These are phyloP conservation scores for Coniochaeta prunicola DNA, from an alignment of 2,329 filamentous ascomycete genomes.

Conservation along the genomic window DNA sequence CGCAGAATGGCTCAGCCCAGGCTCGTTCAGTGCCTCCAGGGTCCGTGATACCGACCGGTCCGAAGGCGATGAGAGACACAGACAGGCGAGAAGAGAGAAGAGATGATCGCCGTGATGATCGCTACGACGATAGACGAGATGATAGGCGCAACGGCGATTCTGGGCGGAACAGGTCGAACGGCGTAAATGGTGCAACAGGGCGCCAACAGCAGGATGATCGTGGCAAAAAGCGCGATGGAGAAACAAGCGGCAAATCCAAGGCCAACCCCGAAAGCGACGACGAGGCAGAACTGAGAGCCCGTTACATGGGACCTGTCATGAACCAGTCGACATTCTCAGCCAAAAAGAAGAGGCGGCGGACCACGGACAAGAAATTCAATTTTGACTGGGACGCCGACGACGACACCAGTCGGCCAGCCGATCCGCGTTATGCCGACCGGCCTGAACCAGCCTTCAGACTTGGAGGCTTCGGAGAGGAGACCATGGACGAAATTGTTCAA, in stretches of 20 bases:
- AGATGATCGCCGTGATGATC: slow-evolving; percentile 12
- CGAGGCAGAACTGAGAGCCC: slow-evolving; percentile 66
- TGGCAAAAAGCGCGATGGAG: slow-evolving; percentile 30
- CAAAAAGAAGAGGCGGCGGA: slow-evolving; percentile 89
- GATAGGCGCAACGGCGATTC: slow-evolving; percentile 11
- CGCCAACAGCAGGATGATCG: slow-evolving; percentile 35
- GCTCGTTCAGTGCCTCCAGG: slow-evolving; percentile 10
- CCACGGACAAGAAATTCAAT: slow-evolving; percentile 95
- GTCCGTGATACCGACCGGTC: slow-evolving; percentile 58
- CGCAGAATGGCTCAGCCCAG: slow-evolving; percentile 5
- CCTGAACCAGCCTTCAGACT: slow-evolving; percentile 56
- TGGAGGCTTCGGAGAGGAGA: slow-evolving; percentile 45
- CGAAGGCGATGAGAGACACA: slow-evolving; percentile 55
- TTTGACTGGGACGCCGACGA: slow-evolving; percentile 97
- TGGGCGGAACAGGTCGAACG: not conserved
- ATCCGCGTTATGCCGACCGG: slow-evolving; percentile 68
- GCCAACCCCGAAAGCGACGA: slow-evolving; percentile 48
- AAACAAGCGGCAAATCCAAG: slow-evolving; percentile 24
- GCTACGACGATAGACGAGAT: slow-evolving; percentile 9
- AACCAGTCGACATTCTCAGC: slow-evolving; percentile 82
- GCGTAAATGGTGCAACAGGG: slow-evolving; percentile 15
- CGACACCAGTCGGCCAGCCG: slow-evolving; percentile 79
- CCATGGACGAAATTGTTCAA: slow-evolving; percentile 45
- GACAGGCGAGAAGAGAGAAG: slow-evolving; percentile 12
- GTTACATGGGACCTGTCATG: slow-evolving; percentile 87